A percentile compares a stretch with the other conserved stretches of the same genome.
These are phyloP conservation scores for Aspergillus ustus DNA, from an alignment of 2,329 filamentous ascomycete genomes.

Conservation along the genomic window DNA sequence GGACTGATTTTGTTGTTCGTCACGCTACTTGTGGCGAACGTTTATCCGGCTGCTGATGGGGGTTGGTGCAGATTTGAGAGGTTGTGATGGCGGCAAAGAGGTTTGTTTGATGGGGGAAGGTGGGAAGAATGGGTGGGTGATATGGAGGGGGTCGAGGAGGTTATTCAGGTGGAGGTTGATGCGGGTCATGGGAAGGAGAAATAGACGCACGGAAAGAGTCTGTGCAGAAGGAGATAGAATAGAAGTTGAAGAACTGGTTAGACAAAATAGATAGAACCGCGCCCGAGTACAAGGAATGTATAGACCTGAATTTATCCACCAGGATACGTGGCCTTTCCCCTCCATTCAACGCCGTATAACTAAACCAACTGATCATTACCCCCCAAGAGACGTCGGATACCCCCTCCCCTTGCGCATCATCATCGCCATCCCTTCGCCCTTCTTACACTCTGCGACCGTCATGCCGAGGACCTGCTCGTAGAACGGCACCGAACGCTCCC, in stretches of 20 bases:
- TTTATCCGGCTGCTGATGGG: conserved; percentile 58
- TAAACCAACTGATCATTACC: too few species aligned
- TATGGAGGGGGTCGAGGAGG: background rate
- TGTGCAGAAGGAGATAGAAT: background rate
- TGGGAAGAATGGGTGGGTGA: background rate
- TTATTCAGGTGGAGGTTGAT: background rate
- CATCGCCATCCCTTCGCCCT: background rate
- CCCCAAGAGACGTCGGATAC: background rate
- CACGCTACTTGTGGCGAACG: conserved; percentile 54
- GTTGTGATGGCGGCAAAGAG: background rate
- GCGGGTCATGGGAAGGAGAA: background rate
- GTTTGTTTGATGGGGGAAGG: too few species aligned
- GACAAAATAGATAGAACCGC: background rate
- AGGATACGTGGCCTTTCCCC: too few species aligned
- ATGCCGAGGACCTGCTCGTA: conserved; percentile 30
- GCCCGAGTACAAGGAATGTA: too few species aligned
- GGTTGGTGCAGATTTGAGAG: conserved; percentile 30
- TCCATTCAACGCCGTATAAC: too few species aligned
- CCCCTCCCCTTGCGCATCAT: conserved; percentile 11
- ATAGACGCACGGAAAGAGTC: background rate
- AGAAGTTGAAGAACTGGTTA: background rate
- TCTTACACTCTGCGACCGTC: conserved; percentile 9
- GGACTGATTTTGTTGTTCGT: conserved; percentile 60
- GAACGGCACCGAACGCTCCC: conserved; percentile 23
- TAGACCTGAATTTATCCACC: too few species aligned